Evolutionary conservation across 2,329 filamentous ascomycete species (phyloP).

Genomic region (Aspergillus alliaceus): DNA sequence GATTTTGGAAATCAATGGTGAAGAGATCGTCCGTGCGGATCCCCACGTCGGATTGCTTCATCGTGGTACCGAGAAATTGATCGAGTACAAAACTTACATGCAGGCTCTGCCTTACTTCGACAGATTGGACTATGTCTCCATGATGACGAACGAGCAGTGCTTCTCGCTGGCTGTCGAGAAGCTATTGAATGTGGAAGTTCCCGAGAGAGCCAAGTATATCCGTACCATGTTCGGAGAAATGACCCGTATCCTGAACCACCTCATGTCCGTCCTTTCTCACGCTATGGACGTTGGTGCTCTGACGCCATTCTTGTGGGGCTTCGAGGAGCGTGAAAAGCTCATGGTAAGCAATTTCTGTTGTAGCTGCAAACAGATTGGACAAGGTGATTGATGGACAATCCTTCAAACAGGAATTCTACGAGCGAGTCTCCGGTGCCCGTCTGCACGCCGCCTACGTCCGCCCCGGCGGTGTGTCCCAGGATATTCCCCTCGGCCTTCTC

Average conservation of each 20-base stretch:
- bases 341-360: slow-evolving; percentile 67
- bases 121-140: slow-evolving; percentile 96
- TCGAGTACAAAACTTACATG: slow-evolving; percentile 99
- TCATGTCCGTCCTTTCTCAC: slow-evolving; percentile 96
- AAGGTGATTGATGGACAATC: background rate
- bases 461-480: slow-evolving; percentile 93
- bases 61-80: slow-evolving; percentile 97
- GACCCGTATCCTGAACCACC: slow-evolving; percentile 89
- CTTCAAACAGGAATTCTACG: slow-evolving; percentile 85
- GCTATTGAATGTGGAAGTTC: slow-evolving; percentile 93
- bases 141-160: slow-evolving; percentile 99
- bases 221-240: slow-evolving; percentile 94
- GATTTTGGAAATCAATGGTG: slow-evolving; percentile 96
- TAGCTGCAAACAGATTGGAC: background rate
- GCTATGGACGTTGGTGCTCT: slow-evolving; percentile 98
- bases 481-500: slow-evolving; percentile 87
- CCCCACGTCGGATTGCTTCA: slow-evolving; percentile 96
- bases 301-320: slow-evolving; percentile 98
- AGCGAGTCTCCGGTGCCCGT: slow-evolving; percentile 96
- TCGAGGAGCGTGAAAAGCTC: slow-evolving; percentile 98
- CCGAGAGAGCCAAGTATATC: slow-evolving; percentile 94
- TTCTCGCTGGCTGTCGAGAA: slow-evolving; percentile 96
- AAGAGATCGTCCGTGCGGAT: slow-evolving; percentile 95
- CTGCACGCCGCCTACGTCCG: slow-evolving; percentile 96
- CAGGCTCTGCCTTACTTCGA: slow-evolving; percentile 99